Base-by-base conservation (phyloP, 192 early-diverging fungal genomes). In the Tieghemiomyces parasiticus region DNA sequence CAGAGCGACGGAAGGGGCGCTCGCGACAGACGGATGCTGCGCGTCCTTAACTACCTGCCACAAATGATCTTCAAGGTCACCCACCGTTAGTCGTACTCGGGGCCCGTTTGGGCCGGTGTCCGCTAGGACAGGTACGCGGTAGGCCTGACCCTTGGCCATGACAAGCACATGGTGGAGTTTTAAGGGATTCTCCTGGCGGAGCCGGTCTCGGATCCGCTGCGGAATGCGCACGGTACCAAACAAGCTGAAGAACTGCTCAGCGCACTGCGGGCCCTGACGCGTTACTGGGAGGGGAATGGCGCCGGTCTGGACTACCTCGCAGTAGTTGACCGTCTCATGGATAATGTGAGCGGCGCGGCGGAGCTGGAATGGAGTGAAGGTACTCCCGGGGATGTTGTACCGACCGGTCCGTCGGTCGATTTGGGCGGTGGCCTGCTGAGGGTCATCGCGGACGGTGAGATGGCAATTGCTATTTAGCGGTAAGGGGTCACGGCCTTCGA, bases 381-480 rank as follows among this genome's bases (percentile, higher is more conserved):
- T 60, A 6, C 78, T 78, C 30, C 66, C 61, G 25, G 64, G 59
- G 26, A 53, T 63, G 38, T 33, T 35, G 14, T 35, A 50, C 10
- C 35, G 60, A 50, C 74, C 46, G 55, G 26, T 61, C 63, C 0
- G 61, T 64, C 12, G 76, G 75, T 28, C 20, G 3, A 44, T 60
- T 4, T 46, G 29, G 3, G 20, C n/a, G 26, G 2, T 3, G 26
- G 53, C 20, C 29, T 78, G 77, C 48, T 69, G 60, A 12, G 59
- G 38, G 49, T 86, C 85, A 59, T 84, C 76, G 3, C 67, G 59
- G 61, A 78, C 69, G 26, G 83, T 33, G 28, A 89, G 75, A 48
- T 80, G 87, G 82, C 83, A 90, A 65, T 88, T 86, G 47, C 80
- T 83, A 70, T 89, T 85, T 53, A 89, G 69, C 60, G 88, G 61